Conservation (phyloP, 768 basidiomycete species). For the Boletus fagicola region DNA sequence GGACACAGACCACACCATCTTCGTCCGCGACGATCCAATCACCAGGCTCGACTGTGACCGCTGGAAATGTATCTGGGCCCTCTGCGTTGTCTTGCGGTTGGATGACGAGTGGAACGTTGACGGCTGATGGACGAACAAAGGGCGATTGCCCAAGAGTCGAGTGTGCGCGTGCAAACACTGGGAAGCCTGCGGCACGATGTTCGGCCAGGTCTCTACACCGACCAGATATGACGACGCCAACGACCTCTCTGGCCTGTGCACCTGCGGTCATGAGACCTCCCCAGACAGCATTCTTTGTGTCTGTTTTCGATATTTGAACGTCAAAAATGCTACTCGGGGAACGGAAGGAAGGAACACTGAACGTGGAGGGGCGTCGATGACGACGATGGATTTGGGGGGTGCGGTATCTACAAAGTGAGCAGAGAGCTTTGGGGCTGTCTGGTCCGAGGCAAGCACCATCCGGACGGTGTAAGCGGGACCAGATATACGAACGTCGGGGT, state of each 20-base stretch:
- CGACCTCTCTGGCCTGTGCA: slow-evolving; percentile 65
- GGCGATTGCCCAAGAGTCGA: slow-evolving; percentile 86
- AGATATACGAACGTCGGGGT: slow-evolving; percentile 48
- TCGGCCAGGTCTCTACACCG: slow-evolving; percentile 84
- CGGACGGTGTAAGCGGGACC: slow-evolving; percentile 86
- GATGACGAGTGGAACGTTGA: slow-evolving; percentile 64
- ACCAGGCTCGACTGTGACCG: slow-evolving; percentile 62
- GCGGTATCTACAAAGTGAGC: slow-evolving; percentile 83
- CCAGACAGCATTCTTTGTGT: slow-evolving; percentile 82
- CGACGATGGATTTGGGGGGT: slow-evolving; percentile 59
- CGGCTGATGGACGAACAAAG: slow-evolving; percentile 75
- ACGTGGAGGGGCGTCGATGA: slow-evolving; percentile 77
- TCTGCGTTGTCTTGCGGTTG: slow-evolving; percentile 32
- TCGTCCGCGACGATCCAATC: slow-evolving; percentile 86
- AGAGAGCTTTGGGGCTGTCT: slow-evolving; percentile 57
- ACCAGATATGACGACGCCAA: slow-evolving; percentile 80
- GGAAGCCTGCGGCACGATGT: slow-evolving; percentile 65
- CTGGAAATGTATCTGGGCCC: slow-evolving; percentile 44
- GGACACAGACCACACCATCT: slow-evolving; percentile 86
- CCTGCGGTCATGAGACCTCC: slow-evolving; percentile 91
- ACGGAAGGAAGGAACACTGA: slow-evolving; percentile 27
- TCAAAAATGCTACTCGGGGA: not conserved
- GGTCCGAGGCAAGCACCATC: slow-evolving; percentile 66
- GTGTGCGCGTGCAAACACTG: slow-evolving; percentile 78
- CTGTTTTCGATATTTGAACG: slow-evolving; percentile 36